Evolutionary conservation across 2,329 filamentous ascomycete genomes (phyloP), one percentile per base, ranked within the genome.

Genomic region (Microsporum audouinii): DNA sequence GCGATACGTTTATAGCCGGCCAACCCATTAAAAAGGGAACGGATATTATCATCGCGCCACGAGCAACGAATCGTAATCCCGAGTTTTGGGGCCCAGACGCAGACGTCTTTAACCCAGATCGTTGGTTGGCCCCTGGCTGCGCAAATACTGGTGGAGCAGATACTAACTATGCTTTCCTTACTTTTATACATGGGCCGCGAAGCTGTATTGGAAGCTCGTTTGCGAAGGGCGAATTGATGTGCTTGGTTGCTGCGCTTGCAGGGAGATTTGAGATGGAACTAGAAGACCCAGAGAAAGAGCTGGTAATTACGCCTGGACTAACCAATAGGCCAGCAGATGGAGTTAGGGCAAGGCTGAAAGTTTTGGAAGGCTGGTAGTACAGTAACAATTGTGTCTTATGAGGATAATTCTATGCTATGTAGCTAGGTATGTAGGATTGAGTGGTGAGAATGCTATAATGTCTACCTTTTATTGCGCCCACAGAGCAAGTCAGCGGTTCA

Each of bases 131-230:
- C 5, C 69, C 71, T 0, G 76, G 73, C 0, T 68, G 67, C 33
- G 77, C 78, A 3, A 85, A 85, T 61, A 85, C 82, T 3, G 89
- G 89, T 5, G 88, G 88, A 6, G 87, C 89, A 1, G 78, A 80
- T 14, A 89, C 81, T 66, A 94, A 92, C 72, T 95, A 87, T 71
- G 82, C 86, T 0, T 86, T 88, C 68, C 71, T 92, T 74, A 92
- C 89, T 0, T 96, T 96, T 74, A 72, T 96, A 62, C 89, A 95
- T 71, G 91, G 91, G 0, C 90, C 91, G 1, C 78, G 91, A 59
- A 88, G 86, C 69, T 96, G 91, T 70, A 96, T 96, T 66, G 91
- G 91, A 0, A 82, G 86, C 72, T 79, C 79, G 1, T 96, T 96
- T 74, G 88, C 91, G 0, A 87, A 84, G 70, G 84, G 87, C 0